These are phyloP conservation scores for Sporothrix euskadiensis DNA, from an alignment of 2,329 filamentous ascomycete genomes.

Conservation along the genomic window DNA sequence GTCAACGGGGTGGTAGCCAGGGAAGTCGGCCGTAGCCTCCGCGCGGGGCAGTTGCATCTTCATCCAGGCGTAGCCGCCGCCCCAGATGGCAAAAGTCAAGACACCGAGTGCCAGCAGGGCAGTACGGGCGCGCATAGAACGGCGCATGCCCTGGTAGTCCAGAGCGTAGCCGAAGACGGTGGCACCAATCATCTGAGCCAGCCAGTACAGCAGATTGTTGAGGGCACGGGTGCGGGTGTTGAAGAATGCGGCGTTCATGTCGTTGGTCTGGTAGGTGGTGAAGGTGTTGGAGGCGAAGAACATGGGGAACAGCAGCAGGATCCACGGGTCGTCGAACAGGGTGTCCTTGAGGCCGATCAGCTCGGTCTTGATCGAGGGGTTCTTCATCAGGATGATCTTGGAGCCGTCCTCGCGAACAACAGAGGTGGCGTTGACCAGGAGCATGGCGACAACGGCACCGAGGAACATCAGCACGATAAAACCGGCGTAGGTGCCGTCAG, in stretches of 20 bases:
- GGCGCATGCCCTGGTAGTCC: conserved; percentile 60
- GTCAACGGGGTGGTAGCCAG: conserved; percentile 49
- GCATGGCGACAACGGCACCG: conserved; percentile 63
- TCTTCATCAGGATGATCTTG: conserved; percentile 83
- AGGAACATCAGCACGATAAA: conserved; percentile 37
- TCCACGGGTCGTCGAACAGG: conserved; percentile 68
- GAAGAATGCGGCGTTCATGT: conserved; percentile 69
- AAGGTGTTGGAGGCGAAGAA: conserved; percentile 80
- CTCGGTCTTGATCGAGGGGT: conserved; percentile 83
- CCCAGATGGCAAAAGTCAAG: conserved; percentile 78
- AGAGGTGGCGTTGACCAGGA: conserved; percentile 68
- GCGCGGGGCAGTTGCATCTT: conserved; percentile 57
- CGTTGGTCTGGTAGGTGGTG: conserved; percentile 73
- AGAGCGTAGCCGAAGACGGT: conserved; percentile 70
- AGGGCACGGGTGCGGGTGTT: conserved; percentile 71
- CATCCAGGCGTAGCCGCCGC: conserved; percentile 78
- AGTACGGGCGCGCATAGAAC: conserved; percentile 66
- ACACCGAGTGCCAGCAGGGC: conserved; percentile 63
- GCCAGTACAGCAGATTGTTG: conserved; percentile 78
- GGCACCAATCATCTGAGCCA: conserved; percentile 75
- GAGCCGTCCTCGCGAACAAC: conserved; percentile 77
- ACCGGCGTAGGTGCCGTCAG: conserved; percentile 35
- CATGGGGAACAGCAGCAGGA: conserved; percentile 77
- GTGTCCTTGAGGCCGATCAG: conserved; percentile 74
- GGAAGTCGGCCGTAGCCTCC: conserved; percentile 34